phyloP scores from a whole-genome alignment of 2,329 filamentous ascomycete genomes.

The Xylaria hypoxylon region DNA sequence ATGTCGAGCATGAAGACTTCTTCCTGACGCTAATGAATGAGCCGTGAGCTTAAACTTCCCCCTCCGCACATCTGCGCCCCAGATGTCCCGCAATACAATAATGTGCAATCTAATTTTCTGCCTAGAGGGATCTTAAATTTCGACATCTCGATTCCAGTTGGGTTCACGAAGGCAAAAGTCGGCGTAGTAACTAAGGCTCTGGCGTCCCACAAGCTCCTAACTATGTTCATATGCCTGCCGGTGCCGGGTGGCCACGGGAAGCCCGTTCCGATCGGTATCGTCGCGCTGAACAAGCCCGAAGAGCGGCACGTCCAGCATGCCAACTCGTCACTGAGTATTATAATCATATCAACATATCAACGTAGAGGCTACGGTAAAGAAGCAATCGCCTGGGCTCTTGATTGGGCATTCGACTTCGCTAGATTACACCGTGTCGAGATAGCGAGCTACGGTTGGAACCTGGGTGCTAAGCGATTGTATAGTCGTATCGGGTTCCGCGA shows the following conservation, averaged over 20 bases:
- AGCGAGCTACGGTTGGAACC: conserved; percentile 28
- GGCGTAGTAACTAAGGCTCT: background rate
- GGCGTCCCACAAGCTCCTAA: conserved; percentile 18
- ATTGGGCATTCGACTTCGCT: conserved; percentile 36
- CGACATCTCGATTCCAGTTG: conserved; percentile 21
- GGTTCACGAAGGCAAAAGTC: conserved; percentile 5
- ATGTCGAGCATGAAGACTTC: conserved; percentile 24
- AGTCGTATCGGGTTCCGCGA: conserved; percentile 25
- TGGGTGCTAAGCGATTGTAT: conserved; percentile 32
- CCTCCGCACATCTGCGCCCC: background rate
- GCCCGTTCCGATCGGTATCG: conserved; percentile 22
- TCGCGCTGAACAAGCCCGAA: conserved; percentile 25
- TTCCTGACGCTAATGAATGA: conserved; percentile 25
- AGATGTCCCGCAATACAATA: background rate
- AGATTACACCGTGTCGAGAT: conserved; percentile 38
- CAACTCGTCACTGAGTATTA: conserved; percentile 20
- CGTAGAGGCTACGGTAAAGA: conserved; percentile 35
- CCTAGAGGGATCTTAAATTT: conserved; percentile 26
- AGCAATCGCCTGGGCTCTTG: conserved; percentile 33
- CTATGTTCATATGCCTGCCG: conserved; percentile 35
- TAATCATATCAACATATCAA: conserved; percentile 9
- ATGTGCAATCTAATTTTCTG: conserved; percentile 13
- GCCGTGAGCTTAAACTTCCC: conserved; percentile 22
- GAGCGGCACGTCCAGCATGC: conserved; percentile 21
- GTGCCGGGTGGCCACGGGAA: background rate